Evolutionary conservation across 805 yeast genomes (phyloP).

Genomic region (Yamadazyma takamatsuzukensis): DNA sequence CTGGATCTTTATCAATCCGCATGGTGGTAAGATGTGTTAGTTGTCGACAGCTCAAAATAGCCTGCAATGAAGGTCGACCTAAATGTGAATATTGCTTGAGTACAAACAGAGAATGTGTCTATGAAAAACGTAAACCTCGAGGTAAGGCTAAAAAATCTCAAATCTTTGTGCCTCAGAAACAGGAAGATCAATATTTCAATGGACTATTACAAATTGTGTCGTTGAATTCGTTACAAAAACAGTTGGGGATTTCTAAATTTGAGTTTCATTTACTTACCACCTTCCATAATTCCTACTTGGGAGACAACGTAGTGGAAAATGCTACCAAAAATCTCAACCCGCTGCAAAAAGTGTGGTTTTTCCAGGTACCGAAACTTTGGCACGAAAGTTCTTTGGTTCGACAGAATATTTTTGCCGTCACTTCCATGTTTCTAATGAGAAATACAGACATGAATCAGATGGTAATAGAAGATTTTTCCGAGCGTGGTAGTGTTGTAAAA

Average conservation of each 20-base stretch:
- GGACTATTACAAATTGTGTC: not conserved
- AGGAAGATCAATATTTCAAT: not conserved
- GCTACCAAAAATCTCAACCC: not conserved
- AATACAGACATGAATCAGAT: not conserved
- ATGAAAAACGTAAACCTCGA: constrained; percentile 1
- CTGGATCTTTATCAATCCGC: not conserved
- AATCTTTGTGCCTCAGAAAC: not conserved
- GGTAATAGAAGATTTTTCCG: not conserved
- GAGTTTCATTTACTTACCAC: not conserved
- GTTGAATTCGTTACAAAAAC: too few relatives aligned
- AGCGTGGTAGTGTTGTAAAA: not conserved
- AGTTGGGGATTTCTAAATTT: not conserved
- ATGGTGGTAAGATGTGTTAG: constrained; percentile 3
- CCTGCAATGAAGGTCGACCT: constrained; percentile 4
- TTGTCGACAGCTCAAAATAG: constrained; percentile 7
- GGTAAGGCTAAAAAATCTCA: not conserved
- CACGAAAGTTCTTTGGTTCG: not conserved
- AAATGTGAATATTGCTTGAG: constrained; percentile 8
- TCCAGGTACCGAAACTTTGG: not conserved
- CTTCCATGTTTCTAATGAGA: not conserved
- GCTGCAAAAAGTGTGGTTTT: not conserved
- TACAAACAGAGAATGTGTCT: constrained; percentile 8
- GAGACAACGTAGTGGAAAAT: not conserved
- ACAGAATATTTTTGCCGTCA: not conserved
- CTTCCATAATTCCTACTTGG: not conserved